phyloP scores from a whole-genome alignment of 805 yeast species.

The Wickerhamomyces sydowiorum region DNA sequence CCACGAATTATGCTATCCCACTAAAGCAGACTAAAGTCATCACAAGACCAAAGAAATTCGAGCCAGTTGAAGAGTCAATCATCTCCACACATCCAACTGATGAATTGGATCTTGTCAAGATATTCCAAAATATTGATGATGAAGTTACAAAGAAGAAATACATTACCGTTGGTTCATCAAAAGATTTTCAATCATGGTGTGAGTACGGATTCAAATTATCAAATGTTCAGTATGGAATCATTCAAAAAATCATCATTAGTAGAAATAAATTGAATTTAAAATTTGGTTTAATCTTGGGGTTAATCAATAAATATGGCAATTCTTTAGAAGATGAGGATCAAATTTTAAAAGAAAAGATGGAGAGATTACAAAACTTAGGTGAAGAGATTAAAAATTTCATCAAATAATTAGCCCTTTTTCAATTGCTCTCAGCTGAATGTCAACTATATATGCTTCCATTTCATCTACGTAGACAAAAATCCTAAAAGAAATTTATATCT shows the following conservation, averaged over 20 bases:
- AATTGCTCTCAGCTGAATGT: no score
- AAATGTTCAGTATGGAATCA: conserved; percentile 27
- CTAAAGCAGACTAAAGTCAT: conserved; percentile 1
- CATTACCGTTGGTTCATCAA: conserved; percentile 29
- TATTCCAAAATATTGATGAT: conserved; percentile 17
- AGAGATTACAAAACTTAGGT: conserved; percentile 35
- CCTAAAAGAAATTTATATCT: background rate
- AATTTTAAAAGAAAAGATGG: conserved; percentile 27
- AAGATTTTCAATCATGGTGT: background rate
- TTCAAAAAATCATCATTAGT: conserved; percentile 28
- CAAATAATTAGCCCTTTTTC: conserved; percentile 18
- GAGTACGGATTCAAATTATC: conserved; percentile 27
- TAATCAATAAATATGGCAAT: conserved; percentile 31
- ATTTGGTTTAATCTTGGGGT: conserved; percentile 31
- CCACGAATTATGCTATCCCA: background rate
- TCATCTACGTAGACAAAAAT: background rate
- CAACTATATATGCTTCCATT: no score
- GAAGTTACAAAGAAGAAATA: conserved; percentile 20
- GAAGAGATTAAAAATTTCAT: conserved; percentile 32
- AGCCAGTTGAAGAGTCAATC: conserved; percentile 3
- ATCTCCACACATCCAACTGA: conserved; percentile 1
- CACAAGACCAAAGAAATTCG: conserved; percentile 5
- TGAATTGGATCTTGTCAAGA: conserved; percentile 1
- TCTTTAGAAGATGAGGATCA: conserved; percentile 27
- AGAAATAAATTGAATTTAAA: conserved; percentile 35